These are phyloP conservation scores for Lithocarpus polystachyus DNA, from an alignment of 306 rosid genomes.

Conservation along the genomic window DNA sequence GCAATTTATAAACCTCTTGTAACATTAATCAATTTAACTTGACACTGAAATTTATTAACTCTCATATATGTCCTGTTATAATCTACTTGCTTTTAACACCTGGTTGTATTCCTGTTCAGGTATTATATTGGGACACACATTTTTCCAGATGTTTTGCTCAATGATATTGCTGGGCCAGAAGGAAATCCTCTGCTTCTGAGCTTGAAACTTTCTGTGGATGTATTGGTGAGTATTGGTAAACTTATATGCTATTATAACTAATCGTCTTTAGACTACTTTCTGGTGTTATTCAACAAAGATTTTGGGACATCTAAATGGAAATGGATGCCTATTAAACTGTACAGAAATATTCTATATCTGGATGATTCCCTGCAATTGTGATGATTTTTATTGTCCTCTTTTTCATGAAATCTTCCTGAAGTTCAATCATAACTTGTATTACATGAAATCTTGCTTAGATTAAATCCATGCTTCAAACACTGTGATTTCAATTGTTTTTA, in stretches of 20 bases:
- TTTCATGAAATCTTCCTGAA: not conserved
- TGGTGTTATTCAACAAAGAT: not conserved
- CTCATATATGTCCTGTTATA: slow-evolving; percentile 2
- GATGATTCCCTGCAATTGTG: not conserved
- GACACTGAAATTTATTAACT: slow-evolving; percentile 12
- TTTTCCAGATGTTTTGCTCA: slow-evolving; percentile 88
- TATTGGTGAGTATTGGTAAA: slow-evolving; percentile 69
- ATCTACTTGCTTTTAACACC: slow-evolving; percentile 25
- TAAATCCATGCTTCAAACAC: not conserved
- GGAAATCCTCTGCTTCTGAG: slow-evolving; percentile 92
- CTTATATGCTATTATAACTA: slow-evolving; percentile 9
- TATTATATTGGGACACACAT: slow-evolving; percentile 68
- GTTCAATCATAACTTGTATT: too few relatives aligned
- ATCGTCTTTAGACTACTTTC: not conserved
- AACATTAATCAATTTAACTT: slow-evolving; percentile 12
- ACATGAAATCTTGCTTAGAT: not conserved
- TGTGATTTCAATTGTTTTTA: not conserved
- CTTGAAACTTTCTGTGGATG: slow-evolving; percentile 91
- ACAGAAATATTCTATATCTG: not conserved
- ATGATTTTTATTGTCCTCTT: not conserved
- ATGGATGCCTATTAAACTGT: not conserved
- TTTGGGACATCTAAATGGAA: not conserved
- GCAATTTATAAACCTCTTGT: not conserved
- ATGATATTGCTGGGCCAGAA: slow-evolving; percentile 88
- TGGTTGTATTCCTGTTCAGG: slow-evolving; percentile 45